These are phyloP conservation scores for Solanum bukasovii DNA, from an alignment of 257 asterid genomes.

Conservation along the genomic window DNA sequence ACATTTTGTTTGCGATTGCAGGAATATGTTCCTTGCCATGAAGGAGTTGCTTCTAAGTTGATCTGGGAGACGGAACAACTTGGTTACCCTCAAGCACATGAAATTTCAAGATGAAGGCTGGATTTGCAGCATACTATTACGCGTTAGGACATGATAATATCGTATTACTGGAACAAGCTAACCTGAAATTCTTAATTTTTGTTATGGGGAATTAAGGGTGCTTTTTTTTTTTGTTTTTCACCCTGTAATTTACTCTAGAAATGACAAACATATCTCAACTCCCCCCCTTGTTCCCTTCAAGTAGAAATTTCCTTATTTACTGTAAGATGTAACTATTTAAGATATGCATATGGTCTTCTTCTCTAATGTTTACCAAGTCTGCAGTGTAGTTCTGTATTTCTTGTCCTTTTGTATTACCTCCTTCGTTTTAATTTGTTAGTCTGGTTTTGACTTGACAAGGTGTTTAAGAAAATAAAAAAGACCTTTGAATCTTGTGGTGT, in stretches of 20 bases:
- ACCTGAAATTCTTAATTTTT: slow-evolving; percentile 22
- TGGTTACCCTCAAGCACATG: slow-evolving; percentile 18
- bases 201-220: slow-evolving; percentile 20
- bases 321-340: slow-evolving; percentile 2
- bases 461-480: neutral
- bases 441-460: neutral
- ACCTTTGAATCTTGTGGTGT: neutral
- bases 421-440: neutral
- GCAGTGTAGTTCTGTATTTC: neutral
- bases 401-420: neutral
- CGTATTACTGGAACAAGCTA: slow-evolving; percentile 23
- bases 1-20: neutral
- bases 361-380: neutral
- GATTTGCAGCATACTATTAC: slow-evolving; percentile 9
- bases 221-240: slow-evolving; percentile 16
- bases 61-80: slow-evolving; percentile 45
- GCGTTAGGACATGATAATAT: slow-evolving; percentile 9
- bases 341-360: neutral
- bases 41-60: slow-evolving; percentile 30
- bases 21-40: slow-evolving; percentile 44
- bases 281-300: neutral
- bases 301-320: neutral
- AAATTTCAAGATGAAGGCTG: slow-evolving; percentile 36
- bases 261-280: neutral
- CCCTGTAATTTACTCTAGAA: neutral